These are phyloP conservation scores for Heliamphora pulchella DNA, from an alignment of 179 eudicot species.

Conservation along the genomic window DNA sequence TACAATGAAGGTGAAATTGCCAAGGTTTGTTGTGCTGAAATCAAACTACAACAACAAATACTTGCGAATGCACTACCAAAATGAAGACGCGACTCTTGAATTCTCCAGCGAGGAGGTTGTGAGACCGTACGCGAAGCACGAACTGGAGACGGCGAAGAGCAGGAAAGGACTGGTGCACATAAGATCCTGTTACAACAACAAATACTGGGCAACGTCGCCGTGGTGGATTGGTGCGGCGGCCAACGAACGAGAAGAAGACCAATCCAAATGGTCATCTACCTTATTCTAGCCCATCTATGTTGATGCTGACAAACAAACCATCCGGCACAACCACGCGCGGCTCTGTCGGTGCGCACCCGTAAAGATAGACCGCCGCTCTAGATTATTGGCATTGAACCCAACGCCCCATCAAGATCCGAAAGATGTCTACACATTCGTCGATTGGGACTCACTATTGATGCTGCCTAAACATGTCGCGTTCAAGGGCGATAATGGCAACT, in stretches of 20 bases:
- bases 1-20: not conserved
- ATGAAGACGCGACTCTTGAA: not conserved
- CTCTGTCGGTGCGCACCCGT: not conserved
- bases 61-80: not conserved
- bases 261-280: constrained; percentile 6
- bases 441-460: not conserved
- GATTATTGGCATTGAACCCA: not conserved
- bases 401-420: not conserved
- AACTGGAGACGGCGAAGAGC: not conserved
- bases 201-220: constrained; percentile 2
- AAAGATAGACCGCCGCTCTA: no score
- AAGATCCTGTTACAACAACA: constrained; percentile 9
- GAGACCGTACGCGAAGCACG: constrained; percentile 8
- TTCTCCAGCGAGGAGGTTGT: not conserved
- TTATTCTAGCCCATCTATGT: constrained; percentile 7
- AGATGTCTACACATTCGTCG: not conserved
- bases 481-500: not conserved
- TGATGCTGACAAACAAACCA: not conserved
- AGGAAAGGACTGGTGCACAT: not conserved
- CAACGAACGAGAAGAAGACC: constrained; percentile 12
- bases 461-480: not conserved
- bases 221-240: not conserved
- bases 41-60: not conserved
- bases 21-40: not conserved
- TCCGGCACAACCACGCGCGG: not conserved